phyloP scores from a whole-genome alignment of 257 asterid species.

The Apocynum venetum region DNA sequence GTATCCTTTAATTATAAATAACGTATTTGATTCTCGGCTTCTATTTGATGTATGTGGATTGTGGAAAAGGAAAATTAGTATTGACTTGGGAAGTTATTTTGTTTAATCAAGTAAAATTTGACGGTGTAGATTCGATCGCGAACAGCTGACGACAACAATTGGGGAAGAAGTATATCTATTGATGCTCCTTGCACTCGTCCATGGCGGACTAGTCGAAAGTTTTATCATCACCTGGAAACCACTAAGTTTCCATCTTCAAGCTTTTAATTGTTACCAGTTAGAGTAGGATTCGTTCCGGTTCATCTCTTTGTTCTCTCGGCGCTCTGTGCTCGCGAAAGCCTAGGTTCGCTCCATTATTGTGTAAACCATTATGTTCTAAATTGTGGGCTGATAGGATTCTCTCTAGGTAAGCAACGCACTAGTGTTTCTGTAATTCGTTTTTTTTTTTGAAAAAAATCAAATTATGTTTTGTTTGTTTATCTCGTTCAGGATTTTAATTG shows the following conservation, averaged over 20 bases:
- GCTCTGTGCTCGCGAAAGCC: slow-evolving; percentile 35
- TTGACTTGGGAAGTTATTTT: background rate
- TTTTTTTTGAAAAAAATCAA: background rate
- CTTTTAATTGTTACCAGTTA: slow-evolving; percentile 6
- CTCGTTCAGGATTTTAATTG: background rate
- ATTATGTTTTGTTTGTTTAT: background rate
- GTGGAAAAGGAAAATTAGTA: background rate
- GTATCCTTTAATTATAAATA: too few species aligned
- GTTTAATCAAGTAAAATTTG: slow-evolving; percentile 5
- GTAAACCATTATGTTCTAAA: background rate
- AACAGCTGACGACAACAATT: slow-evolving; percentile 22
- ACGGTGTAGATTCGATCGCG: slow-evolving; percentile 39
- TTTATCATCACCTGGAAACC: slow-evolving; percentile 22
- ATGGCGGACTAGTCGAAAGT: slow-evolving; percentile 44
- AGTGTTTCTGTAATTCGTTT: background rate
- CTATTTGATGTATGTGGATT: background rate
- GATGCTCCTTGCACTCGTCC: slow-evolving; percentile 27
- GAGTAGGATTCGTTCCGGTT: slow-evolving; percentile 13
- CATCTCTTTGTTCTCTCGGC: slow-evolving; percentile 4
- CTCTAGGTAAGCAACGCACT: background rate
- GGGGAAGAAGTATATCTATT: slow-evolving; percentile 20
- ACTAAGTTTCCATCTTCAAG: slow-evolving; percentile 21
- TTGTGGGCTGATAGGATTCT: background rate
- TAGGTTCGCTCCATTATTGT: slow-evolving; percentile 33
- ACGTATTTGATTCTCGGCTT: too few species aligned